These are phyloP conservation scores for Agrocybe praecox DNA, from an alignment of 768 basidiomycete species.

Conservation along the genomic window DNA sequence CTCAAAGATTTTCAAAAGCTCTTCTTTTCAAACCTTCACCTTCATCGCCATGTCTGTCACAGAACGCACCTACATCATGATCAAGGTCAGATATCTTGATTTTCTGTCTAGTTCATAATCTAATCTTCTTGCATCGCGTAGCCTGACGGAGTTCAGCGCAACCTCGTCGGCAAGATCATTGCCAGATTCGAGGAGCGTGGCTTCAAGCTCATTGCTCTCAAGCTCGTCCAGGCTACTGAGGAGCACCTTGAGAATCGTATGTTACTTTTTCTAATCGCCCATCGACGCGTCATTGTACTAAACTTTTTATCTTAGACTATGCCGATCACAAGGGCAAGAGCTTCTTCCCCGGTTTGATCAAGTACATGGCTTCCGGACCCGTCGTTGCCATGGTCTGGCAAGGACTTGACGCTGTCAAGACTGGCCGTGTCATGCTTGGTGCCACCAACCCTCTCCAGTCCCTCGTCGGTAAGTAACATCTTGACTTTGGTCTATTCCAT, in stretches of 20 bases:
- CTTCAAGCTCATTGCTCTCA: conserved; percentile 95
- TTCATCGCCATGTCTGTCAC: conserved; percentile 58
- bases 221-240: conserved; percentile 79
- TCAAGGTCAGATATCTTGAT: conserved; percentile 70
- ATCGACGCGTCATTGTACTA: conserved; percentile 5
- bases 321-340: conserved; percentile 90
- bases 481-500: not conserved
- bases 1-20: conserved; percentile 17
- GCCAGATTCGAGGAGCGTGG: conserved; percentile 96
- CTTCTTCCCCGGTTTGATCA: conserved; percentile 97
- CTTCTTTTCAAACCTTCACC: conserved; percentile 25
- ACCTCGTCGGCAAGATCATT: conserved; percentile 95
- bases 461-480: conserved; percentile 62
- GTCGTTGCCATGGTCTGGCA: conserved; percentile 97
- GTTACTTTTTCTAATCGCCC: conserved; percentile 23
- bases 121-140: conserved; percentile 31
- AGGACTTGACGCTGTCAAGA: conserved; percentile 93
- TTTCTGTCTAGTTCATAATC: conserved; percentile 1
- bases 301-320: conserved; percentile 66
- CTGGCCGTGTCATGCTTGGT: conserved; percentile 94
- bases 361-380: conserved; percentile 95
- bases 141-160: conserved; percentile 99
- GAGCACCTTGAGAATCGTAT: conserved; percentile 91
- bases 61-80: conserved; percentile 99
- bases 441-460: conserved; percentile 96